Percentiles rank a stretch among this genome's conserved stretches.
phyloP scores from a whole-genome alignment of 805 yeast genomes.

The Cyberlindnera amylophila region DNA sequence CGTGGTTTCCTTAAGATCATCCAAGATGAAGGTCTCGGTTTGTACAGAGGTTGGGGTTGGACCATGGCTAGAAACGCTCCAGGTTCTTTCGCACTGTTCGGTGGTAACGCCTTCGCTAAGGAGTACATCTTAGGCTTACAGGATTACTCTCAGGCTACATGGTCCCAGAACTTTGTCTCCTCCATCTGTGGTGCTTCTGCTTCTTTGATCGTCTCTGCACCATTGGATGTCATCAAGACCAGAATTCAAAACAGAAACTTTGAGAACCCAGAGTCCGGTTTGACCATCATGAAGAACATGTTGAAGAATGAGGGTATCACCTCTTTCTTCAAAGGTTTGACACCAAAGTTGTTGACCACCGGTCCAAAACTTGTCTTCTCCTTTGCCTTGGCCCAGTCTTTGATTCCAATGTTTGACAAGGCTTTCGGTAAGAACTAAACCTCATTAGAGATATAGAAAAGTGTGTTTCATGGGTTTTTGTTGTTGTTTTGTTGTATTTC shows the following conservation, averaged over 20 bases:
- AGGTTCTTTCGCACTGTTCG: constrained; percentile 95
- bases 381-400: constrained; percentile 95
- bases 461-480: too few species aligned
- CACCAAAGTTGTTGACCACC: constrained; percentile 93
- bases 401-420: constrained; percentile 93
- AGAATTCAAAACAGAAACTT: constrained; percentile 96
- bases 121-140: constrained; percentile 84
- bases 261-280: constrained; percentile 92
- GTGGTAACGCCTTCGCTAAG: constrained; percentile 98
- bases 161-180: constrained; percentile 92
- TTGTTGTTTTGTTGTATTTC: neutral
- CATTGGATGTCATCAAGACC: constrained; percentile 96
- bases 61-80: constrained; percentile 99
- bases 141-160: constrained; percentile 89
- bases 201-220: constrained; percentile 94
- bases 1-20: constrained; percentile 89
- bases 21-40: constrained; percentile 85
- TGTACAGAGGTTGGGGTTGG: constrained; percentile 99
- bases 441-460: too few species aligned
- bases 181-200: constrained; percentile 97
- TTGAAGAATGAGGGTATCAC: constrained; percentile 84
- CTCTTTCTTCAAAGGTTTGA: constrained; percentile 93
- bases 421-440: constrained; percentile 36
- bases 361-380: constrained; percentile 98
- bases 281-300: constrained; percentile 90